phyloP scores from a whole-genome alignment of 2,329 filamentous ascomycete genomes.

The Talaromyces pinophilus region DNA sequence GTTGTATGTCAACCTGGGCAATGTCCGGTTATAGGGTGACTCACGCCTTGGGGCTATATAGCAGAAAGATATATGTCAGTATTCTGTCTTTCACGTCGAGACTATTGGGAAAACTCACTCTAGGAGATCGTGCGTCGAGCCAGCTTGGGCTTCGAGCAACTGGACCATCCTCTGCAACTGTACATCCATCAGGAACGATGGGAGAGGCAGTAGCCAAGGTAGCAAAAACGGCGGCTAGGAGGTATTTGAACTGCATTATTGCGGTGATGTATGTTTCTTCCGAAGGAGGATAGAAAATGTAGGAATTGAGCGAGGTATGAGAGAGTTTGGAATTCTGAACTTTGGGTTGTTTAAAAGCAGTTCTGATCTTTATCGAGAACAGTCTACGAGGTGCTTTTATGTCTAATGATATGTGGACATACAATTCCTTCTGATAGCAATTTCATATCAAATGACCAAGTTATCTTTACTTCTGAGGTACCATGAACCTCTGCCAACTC shows the following conservation, averaged over 20 bases:
- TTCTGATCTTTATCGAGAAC: not conserved
- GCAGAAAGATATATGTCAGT: not conserved
- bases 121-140: not conserved
- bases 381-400: not conserved
- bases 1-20: not conserved
- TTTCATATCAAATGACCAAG: not conserved
- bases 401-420: not conserved
- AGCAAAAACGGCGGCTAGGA: not conserved
- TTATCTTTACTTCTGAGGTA: not conserved
- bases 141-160: not conserved
- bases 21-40: not conserved
- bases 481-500: not conserved
- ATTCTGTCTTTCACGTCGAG: not conserved
- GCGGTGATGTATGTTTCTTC: not conserved
- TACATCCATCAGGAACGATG: not conserved
- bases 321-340: not conserved
- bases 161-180: not conserved
- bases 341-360: not conserved
- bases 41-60: not conserved
- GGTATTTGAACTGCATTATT: slow-evolving; percentile 1
- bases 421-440: not conserved
- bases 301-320: not conserved
- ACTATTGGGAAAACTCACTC: not conserved
- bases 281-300: not conserved
- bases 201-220: not conserved